phyloP scores from a whole-genome alignment of 106 monocot genomes.

The Xerophyta viscosa region DNA sequence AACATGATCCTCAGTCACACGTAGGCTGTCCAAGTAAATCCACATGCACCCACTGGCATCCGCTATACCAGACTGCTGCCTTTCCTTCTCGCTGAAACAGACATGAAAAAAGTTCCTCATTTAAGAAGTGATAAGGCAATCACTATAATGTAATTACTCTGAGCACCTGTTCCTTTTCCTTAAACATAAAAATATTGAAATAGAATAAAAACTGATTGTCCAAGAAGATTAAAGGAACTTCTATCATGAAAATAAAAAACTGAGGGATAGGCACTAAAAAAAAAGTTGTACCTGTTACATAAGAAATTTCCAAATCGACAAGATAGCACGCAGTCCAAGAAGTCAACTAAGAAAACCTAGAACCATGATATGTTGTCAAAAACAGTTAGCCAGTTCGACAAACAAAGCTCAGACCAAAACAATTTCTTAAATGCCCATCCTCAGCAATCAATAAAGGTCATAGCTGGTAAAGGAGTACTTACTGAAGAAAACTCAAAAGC shows the following conservation, averaged over 20 bases:
- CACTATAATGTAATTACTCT: too few species aligned
- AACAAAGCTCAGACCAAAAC: too few species aligned
- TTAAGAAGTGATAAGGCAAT: too few species aligned
- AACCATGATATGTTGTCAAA: too few species aligned
- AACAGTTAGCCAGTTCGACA: too few species aligned
- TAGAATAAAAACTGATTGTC: too few species aligned
- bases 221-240: too few species aligned
- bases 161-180: too few species aligned
- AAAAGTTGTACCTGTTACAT: slow-evolving; percentile 99
- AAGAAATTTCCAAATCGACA: slow-evolving; percentile 98
- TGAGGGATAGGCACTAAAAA: too few species aligned
- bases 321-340: slow-evolving; percentile 88
- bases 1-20: slow-evolving; percentile 55
- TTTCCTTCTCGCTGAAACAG: slow-evolving; percentile 75
- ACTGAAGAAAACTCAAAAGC: slow-evolving; percentile 97
- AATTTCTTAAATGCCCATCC: background rate
- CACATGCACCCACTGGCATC: slow-evolving; percentile 79
- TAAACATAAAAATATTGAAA: too few species aligned
- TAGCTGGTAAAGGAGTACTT: slow-evolving; percentile 11
- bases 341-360: slow-evolving; percentile 89
- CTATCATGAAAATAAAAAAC: too few species aligned
- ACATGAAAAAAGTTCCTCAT: background rate
- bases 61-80: slow-evolving; percentile 50
- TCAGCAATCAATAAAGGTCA: too few species aligned
- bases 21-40: slow-evolving; percentile 61